A percentile compares a stretch with the other conserved stretches of the same genome.
phyloP scores from a whole-genome alignment of 2,329 filamentous ascomycete species.

The Nemania abortiva region DNA sequence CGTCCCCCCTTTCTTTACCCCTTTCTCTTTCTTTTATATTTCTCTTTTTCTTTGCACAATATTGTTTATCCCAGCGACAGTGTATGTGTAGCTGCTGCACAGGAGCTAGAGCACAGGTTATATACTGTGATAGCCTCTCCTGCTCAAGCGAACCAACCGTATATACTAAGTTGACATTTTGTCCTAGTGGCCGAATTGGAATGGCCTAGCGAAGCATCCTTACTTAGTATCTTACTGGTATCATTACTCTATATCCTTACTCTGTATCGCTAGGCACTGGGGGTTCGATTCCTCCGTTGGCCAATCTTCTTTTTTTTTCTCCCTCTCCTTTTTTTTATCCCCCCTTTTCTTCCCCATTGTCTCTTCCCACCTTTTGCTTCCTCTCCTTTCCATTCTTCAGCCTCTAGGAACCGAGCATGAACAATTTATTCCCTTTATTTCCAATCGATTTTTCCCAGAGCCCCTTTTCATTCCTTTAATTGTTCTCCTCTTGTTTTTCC shows the following conservation, averaged over 20 bases:
- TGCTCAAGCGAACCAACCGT: no score
- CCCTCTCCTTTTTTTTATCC: neutral
- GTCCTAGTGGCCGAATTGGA: neutral
- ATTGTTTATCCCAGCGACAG: neutral
- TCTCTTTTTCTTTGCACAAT: neutral
- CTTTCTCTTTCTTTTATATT: neutral
- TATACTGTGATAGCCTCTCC: neutral
- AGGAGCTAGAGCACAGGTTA: neutral
- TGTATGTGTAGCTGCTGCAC: neutral
- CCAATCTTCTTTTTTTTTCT: neutral
- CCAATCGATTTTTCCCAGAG: neutral
- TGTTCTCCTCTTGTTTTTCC: neutral
- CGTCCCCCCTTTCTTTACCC: neutral
- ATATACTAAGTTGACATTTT: no score
- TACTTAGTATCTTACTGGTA: neutral
- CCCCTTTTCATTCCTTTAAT: neutral
- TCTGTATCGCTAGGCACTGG: neutral
- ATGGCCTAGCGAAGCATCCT: neutral
- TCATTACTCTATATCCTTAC: slow-evolving; percentile 6
- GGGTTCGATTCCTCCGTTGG: neutral
- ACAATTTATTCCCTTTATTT: no score
- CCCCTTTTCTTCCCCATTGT: neutral
- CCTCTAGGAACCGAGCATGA: no score
- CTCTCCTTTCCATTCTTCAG: no score
- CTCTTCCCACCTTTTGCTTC: neutral